Evolutionary conservation across 139 green algal species (phyloP).

Genomic region (Eudorina sp.): DNA sequence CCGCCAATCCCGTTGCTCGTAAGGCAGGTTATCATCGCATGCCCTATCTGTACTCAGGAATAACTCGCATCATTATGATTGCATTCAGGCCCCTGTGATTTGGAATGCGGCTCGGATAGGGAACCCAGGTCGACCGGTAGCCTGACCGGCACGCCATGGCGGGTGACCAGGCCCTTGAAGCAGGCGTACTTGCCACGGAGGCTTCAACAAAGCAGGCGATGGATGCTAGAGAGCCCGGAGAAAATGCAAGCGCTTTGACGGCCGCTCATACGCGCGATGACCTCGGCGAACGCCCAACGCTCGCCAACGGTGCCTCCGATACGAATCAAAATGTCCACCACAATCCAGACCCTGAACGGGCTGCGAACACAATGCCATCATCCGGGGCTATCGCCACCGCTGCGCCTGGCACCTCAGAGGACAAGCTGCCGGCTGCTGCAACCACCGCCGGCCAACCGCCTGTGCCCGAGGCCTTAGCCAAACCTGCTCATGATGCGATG

Average conservation of each 20-base stretch:
- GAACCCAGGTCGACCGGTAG: background rate
- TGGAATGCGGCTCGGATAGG: too few relatives aligned
- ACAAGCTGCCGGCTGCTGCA: too few relatives aligned
- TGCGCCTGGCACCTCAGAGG: too few relatives aligned
- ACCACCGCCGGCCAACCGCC: too few relatives aligned
- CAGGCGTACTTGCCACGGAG: slow-evolving; percentile 7
- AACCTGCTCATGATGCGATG: too few relatives aligned
- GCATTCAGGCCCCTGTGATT: too few relatives aligned
- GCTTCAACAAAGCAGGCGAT: background rate
- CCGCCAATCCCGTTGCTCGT: too few relatives aligned
- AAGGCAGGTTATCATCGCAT: too few relatives aligned
- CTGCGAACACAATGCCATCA: background rate
- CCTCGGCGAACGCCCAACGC: background rate
- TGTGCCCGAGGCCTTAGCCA: too few relatives aligned
- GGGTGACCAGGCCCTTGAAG: background rate
- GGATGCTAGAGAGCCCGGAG: background rate
- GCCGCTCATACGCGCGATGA: background rate
- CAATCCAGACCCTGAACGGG: background rate
- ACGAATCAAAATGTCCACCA: background rate
- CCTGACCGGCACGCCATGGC: slow-evolving; percentile 14
- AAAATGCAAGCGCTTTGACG: background rate
- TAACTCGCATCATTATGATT: too few relatives aligned
- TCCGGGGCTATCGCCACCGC: background rate
- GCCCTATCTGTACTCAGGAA: too few relatives aligned
- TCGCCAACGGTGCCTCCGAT: background rate